Conservation (phyloP, 208 protist genomes). For the Balamuthia mandrillaris region DNA sequence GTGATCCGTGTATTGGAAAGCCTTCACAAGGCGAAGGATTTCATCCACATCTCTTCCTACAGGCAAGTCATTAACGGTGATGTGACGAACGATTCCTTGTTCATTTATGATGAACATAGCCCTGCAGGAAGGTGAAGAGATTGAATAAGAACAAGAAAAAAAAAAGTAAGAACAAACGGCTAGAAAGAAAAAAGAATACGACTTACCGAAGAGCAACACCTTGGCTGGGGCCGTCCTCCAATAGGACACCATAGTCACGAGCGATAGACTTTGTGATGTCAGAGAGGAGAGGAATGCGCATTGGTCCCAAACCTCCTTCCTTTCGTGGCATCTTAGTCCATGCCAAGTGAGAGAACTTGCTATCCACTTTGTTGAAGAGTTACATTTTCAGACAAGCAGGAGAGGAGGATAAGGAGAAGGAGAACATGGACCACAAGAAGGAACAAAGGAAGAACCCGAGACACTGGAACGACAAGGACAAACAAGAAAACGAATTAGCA, state of each 20-base stretch:
- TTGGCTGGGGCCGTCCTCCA: slow-evolving; percentile 69
- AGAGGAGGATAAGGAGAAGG: background rate
- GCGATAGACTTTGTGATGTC: slow-evolving; percentile 89
- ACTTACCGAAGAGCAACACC: background rate
- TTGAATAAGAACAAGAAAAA: no score
- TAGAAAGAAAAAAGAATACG: no score
- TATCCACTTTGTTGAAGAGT: background rate
- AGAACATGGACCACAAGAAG: no score
- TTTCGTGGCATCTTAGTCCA: slow-evolving; percentile 90
- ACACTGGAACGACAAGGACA: background rate
- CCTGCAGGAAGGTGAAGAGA: slow-evolving; percentile 18
- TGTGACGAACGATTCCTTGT: slow-evolving; percentile 83
- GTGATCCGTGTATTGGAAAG: slow-evolving; percentile 87
- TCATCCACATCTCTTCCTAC: slow-evolving; percentile 93
- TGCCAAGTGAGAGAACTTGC: slow-evolving; percentile 55
- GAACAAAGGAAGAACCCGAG: no score
- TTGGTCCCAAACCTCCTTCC: slow-evolving; percentile 91
- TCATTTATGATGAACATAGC: slow-evolving; percentile 93
- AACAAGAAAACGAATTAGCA: slow-evolving; percentile 44
- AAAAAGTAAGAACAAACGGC: no score
- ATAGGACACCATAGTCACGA: slow-evolving; percentile 85
- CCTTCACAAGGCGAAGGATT: slow-evolving; percentile 90
- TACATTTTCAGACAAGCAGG: background rate
- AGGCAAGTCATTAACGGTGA: slow-evolving; percentile 92
- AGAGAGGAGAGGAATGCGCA: slow-evolving; percentile 91